Conservation (phyloP, 1,284 basidiomycete genomes). For the Malassezia vespertilionis region DNA sequence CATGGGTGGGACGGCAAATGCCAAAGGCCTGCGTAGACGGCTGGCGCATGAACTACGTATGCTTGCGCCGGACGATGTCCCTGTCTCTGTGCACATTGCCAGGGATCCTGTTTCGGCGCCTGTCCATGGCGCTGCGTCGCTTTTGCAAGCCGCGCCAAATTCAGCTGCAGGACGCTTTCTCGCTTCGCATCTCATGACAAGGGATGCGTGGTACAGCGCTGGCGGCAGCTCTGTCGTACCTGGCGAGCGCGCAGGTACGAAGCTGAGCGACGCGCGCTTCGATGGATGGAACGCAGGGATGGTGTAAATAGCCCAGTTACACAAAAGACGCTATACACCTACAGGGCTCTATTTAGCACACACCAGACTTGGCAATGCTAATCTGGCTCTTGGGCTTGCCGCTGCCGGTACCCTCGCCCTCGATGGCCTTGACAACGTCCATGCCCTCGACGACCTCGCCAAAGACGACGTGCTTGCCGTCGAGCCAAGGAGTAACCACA, state of each 20-base stretch:
- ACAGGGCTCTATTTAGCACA: conserved; percentile 22
- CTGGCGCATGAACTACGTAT: conserved; percentile 50
- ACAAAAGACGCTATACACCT: not conserved
- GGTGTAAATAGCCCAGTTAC: too few relatives aligned
- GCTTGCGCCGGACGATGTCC: conserved; percentile 24
- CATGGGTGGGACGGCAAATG: conserved; percentile 68
- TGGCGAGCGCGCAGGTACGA: conserved; percentile 11
- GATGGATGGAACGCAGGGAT: conserved; percentile 9
- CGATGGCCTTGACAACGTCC: conserved; percentile 43
- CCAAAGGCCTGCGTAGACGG: conserved; percentile 63
- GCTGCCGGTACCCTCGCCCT: conserved; percentile 30
- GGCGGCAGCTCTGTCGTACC: conserved; percentile 8
- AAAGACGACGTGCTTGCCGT: conserved; percentile 50
- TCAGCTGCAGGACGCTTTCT: conserved; percentile 1
- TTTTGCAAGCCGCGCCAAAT: conserved; percentile 4
- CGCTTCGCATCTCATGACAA: not conserved
- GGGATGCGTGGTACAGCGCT: conserved; percentile 1
- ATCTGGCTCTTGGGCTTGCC: conserved; percentile 39
- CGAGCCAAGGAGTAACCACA: conserved; percentile 51
- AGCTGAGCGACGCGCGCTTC: conserved; percentile 10
- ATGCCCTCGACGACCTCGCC: conserved; percentile 32
- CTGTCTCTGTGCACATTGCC: conserved; percentile 14
- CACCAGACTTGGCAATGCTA: conserved; percentile 44
- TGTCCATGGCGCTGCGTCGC: conserved; percentile 1
- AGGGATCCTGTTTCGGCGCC: conserved; percentile 2